phyloP scores from a whole-genome alignment of 2,329 filamentous ascomycete genomes.

The Colletotrichum endophyticum region DNA sequence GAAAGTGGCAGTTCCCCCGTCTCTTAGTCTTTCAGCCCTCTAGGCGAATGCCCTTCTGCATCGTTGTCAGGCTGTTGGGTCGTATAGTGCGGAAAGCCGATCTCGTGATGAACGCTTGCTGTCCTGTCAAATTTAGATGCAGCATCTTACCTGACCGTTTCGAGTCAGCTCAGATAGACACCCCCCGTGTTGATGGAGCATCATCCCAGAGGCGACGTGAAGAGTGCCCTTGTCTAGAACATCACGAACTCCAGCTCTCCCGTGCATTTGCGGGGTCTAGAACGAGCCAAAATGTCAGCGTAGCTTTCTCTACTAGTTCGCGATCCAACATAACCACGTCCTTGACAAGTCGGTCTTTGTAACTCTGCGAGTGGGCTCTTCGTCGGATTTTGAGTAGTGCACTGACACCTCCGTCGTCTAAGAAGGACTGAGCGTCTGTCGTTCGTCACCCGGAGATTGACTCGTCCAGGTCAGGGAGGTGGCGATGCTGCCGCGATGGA shows the following conservation, averaged over 20 bases:
- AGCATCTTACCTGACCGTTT: background rate
- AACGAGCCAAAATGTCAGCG: background rate
- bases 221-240: background rate
- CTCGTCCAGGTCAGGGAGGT: background rate
- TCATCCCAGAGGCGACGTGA: background rate
- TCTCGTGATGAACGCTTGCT: background rate
- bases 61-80: background rate
- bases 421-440: background rate
- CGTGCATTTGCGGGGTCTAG: background rate
- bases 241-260: background rate
- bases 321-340: background rate
- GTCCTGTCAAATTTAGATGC: background rate
- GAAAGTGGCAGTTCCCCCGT: background rate
- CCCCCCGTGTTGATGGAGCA: background rate
- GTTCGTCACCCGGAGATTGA: background rate
- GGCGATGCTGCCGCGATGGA: conserved; percentile 2
- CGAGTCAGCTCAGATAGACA: background rate
- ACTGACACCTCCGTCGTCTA: background rate
- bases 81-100: background rate
- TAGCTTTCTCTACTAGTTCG: background rate
- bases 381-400: background rate
- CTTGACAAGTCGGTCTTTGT: background rate
- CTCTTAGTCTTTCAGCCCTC: background rate
- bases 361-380: background rate
- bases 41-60: background rate